These are phyloP conservation scores for Gossypium trilobum DNA, from an alignment of 441 rosid genomes.

Conservation along the genomic window DNA sequence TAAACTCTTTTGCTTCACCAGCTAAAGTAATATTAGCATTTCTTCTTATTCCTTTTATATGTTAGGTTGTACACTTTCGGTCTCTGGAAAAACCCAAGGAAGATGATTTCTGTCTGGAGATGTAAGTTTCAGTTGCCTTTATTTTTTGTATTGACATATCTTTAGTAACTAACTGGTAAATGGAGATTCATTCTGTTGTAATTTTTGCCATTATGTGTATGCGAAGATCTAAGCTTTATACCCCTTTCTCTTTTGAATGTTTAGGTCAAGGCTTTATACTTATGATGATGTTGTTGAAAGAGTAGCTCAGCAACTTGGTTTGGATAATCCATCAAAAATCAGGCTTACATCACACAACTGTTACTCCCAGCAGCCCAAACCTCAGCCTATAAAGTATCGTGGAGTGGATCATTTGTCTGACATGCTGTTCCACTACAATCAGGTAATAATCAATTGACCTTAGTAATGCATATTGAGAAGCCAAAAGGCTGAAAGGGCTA, in stretches of 20 bases:
- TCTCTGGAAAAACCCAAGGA: conserved; percentile 47
- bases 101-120: conserved; percentile 44
- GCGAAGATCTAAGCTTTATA: neutral
- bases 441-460: conserved; percentile 23
- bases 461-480: neutral
- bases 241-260: conserved; percentile 6
- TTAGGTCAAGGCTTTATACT: conserved; percentile 39
- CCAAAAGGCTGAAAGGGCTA: neutral
- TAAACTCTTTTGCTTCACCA: neutral
- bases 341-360: conserved; percentile 51
- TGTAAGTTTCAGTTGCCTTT: conserved; percentile 30
- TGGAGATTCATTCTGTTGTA: neutral
- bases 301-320: conserved; percentile 37
- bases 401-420: conserved; percentile 45
- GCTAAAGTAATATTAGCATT: conserved; percentile 5
- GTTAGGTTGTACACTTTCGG: conserved; percentile 45
- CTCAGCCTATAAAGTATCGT: conserved; percentile 48
- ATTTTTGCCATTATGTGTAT: neutral
- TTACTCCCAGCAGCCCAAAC: conserved; percentile 53
- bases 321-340: conserved; percentile 46
- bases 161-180: neutral
- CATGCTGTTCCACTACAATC: conserved; percentile 50
- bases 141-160: neutral
- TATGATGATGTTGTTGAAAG: conserved; percentile 52
- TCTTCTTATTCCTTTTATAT: neutral